phyloP scores from a whole-genome alignment of 2,329 filamentous ascomycete species.

The Furcasterigmium sp. region DNA sequence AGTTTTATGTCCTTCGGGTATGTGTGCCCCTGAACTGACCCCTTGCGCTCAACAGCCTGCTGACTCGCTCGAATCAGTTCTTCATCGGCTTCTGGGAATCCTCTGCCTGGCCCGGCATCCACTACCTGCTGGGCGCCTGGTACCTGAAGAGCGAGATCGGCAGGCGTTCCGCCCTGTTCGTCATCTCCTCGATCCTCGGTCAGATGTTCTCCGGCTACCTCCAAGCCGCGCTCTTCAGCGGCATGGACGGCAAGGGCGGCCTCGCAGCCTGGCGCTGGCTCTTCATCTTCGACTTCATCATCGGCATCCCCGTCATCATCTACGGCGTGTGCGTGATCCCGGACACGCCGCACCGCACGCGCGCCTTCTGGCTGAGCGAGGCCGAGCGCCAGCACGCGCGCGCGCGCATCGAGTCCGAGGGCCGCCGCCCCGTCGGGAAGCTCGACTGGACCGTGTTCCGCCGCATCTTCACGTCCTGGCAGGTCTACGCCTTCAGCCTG shows the following conservation, averaged over 20 bases:
- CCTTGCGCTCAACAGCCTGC: no score
- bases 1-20: conserved; percentile 39
- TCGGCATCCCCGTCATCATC: conserved; percentile 30
- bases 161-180: conserved; percentile 47
- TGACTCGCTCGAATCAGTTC: no score
- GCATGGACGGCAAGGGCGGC: conserved; percentile 41
- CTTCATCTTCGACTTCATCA: conserved; percentile 30
- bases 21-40: no score
- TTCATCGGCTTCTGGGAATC: conserved; percentile 23
- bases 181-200: conserved; percentile 40
- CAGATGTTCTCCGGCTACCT: conserved; percentile 54
- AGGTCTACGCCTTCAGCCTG: conserved; percentile 35
- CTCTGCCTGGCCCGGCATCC: conserved; percentile 22
- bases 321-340: conserved; percentile 28
- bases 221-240: conserved; percentile 48
- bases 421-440: conserved; percentile 29
- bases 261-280: conserved; percentile 30
- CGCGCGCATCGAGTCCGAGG: conserved; percentile 60
- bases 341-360: conserved; percentile 35
- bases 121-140: conserved; percentile 59
- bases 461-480: conserved; percentile 34
- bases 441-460: conserved; percentile 28
- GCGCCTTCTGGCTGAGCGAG: conserved; percentile 35
- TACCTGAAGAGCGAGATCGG: conserved; percentile 65
- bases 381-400: conserved; percentile 60